A percentile compares a stretch with the other conserved stretches of the same genome.
Evolutionary conservation across 176 grass and related monocot species (phyloP).

Genomic region (Bromus sterilis): DNA sequence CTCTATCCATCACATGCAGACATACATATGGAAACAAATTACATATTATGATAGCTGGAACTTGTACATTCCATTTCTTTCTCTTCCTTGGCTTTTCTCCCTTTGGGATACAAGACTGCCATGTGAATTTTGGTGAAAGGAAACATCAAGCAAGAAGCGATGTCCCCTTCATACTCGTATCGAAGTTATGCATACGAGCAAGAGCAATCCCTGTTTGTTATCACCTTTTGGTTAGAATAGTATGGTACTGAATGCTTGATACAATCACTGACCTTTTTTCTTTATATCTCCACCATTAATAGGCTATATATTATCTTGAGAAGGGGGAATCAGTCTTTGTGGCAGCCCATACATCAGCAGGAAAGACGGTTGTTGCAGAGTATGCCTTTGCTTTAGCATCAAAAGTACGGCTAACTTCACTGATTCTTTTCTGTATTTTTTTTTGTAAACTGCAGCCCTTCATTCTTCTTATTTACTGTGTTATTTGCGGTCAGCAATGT

Average conservation of each 20-base stretch:
- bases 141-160: background rate
- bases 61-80: background rate
- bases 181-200: background rate
- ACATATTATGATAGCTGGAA: background rate
- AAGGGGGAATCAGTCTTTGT: constrained; percentile 96
- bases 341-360: constrained; percentile 97
- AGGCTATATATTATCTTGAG: constrained; percentile 97
- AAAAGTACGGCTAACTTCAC: constrained; percentile 46
- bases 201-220: background rate
- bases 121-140: background rate
- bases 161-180: background rate
- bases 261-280: background rate
- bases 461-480: background rate
- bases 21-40: background rate
- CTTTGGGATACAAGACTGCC: background rate
- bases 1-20: background rate
- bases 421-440: background rate
- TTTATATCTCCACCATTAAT: constrained; percentile 18
- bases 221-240: constrained; percentile 3
- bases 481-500: background rate
- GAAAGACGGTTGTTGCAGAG: constrained; percentile 97
- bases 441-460: background rate
- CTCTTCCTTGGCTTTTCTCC: background rate
- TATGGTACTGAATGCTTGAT: constrained; percentile 15
- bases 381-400: constrained; percentile 96